Base-by-base conservation (phyloP, 257 asterid species). In the Rauvolfia tetraphylla region DNA sequence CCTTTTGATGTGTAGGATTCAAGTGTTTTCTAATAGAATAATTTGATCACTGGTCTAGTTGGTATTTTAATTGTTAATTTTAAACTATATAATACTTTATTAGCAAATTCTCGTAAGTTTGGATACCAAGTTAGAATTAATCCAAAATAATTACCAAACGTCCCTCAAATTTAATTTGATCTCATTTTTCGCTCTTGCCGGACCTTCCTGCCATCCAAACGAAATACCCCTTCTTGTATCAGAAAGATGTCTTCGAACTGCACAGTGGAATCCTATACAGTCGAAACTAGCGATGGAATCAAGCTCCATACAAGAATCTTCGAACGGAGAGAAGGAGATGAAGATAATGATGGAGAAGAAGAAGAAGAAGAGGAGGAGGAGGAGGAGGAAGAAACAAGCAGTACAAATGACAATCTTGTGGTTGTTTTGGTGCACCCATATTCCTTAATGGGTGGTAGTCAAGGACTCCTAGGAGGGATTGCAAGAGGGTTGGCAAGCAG, bases 361-460 rank as follows among this genome's bases (percentile, higher is more conserved):
- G 51, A 46, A 46, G 51, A 46, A 11, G 51, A 46, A 46, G 2
- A 46, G n/a, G n/a, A n/a, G n/a, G n/a, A n/a, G n/a, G n/a, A n/a
- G n/a, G n/a, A n/a, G n/a, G n/a, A n/a, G n/a, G n/a, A n/a, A 1
- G 36, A 44, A 33, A 54, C 34, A 3, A 39, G 22, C 3, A 58
- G 44, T 20, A 62, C 8, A 38, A 44, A 74, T 29, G 69, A 38
- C 36, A 73, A 70, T 15, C 44, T 79, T 49, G 86, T 75, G 18
- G 76, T 85, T 22, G 87, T 89, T 38, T 76, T 89, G 66, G 91
- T 89, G n/a, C 91, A 89, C 79, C 93, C 89, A 3, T 88, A 86
- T 71, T 85, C 93, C 5, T 51, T 88, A 68, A 53, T 85, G 79
- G 93, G 92, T 12, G 90, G 90, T 41, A 76, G 81, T 62, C 90